Conservation (phyloP, 768 basidiomycete species). For the Crassisporium funariophilum region DNA sequence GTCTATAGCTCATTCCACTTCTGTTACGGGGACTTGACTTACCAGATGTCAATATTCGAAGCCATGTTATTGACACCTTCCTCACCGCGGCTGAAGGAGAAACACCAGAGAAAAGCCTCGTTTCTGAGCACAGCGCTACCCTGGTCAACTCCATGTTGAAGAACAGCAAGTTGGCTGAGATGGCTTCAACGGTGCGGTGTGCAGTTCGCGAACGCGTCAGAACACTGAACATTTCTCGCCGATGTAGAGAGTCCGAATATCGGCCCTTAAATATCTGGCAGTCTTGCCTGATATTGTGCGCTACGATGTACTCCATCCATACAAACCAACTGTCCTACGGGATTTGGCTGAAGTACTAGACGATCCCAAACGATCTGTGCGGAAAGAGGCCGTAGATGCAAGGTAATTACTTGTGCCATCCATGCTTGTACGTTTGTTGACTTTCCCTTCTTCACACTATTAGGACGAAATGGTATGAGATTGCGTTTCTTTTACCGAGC, state of each 20-base stretch:
- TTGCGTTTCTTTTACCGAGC: slow-evolving; percentile 10
- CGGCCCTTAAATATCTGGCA: slow-evolving; percentile 75
- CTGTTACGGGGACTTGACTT: slow-evolving; percentile 84
- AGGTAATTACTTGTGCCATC: slow-evolving; percentile 40
- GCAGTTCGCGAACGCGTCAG: not conserved
- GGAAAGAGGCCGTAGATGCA: slow-evolving; percentile 89
- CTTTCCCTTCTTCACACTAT: slow-evolving; percentile 3
- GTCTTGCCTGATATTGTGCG: slow-evolving; percentile 75
- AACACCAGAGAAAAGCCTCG: slow-evolving; percentile 44
- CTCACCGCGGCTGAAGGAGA: slow-evolving; percentile 66
- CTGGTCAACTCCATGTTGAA: slow-evolving; percentile 74
- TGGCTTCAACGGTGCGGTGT: slow-evolving; percentile 55
- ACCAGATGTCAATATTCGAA: slow-evolving; percentile 70
- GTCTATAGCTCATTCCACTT: slow-evolving; percentile 87
- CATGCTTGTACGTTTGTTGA: not conserved
- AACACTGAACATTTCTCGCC: slow-evolving; percentile 2
- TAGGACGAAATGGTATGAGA: slow-evolving; percentile 51
- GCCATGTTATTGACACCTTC: slow-evolving; percentile 80
- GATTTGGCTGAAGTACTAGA: slow-evolving; percentile 79
- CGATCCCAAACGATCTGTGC: slow-evolving; percentile 83
- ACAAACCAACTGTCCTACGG: slow-evolving; percentile 71
- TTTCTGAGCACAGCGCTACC: slow-evolving; percentile 71
- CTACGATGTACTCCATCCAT: slow-evolving; percentile 82
- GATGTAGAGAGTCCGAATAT: slow-evolving; percentile 68
- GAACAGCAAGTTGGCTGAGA: slow-evolving; percentile 53